phyloP scores from a whole-genome alignment of 495 filamentous ascomycete genomes.

The Talaromyces ruber region DNA sequence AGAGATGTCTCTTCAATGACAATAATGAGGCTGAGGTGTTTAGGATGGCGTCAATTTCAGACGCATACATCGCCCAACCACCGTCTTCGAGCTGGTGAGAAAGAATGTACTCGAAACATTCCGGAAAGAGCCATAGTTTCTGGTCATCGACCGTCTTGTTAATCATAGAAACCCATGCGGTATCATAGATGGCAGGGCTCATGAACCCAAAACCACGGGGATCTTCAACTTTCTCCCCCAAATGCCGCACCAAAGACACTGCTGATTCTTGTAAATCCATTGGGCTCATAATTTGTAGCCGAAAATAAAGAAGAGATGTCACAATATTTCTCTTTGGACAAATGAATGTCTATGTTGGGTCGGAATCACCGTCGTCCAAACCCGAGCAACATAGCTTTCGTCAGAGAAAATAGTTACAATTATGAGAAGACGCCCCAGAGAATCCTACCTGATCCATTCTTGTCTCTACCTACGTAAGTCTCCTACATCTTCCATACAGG shows the following conservation, averaged over 20 bases:
- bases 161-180: conserved; percentile 40
- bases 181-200: conserved; percentile 31
- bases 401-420: not conserved
- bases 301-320: not conserved
- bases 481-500: not conserved
- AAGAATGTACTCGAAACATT: conserved; percentile 22
- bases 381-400: not conserved
- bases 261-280: not conserved
- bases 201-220: conserved; percentile 20
- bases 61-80: conserved; percentile 6
- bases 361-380: not conserved
- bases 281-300: not conserved
- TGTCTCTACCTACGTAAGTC: not conserved
- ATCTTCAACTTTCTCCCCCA: not conserved
- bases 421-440: not conserved
- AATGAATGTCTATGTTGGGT: not conserved
- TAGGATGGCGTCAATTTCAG: conserved; percentile 11
- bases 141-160: conserved; percentile 11
- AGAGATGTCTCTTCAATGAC: conserved; percentile 1
- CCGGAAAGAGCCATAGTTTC: conserved; percentile 24
- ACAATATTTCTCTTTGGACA: not conserved
- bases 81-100: conserved; percentile 12
- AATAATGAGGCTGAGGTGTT: conserved; percentile 12
- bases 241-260: not conserved
- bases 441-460: not conserved